phyloP scores from a whole-genome alignment of 805 yeast genomes.

The Barnettozyma sucrosica region DNA sequence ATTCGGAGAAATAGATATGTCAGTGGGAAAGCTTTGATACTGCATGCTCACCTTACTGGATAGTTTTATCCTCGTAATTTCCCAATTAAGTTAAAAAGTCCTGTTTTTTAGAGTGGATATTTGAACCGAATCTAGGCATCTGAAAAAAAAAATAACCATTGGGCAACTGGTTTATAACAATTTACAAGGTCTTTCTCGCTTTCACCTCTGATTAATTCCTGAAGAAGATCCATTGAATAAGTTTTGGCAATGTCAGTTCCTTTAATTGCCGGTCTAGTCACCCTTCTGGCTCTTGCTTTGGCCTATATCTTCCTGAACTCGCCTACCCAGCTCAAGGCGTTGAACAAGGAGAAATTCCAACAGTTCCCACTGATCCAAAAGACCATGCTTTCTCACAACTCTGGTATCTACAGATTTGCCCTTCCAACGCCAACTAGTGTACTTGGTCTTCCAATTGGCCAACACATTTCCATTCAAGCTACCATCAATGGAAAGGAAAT shows the following conservation, averaged over 20 bases:
- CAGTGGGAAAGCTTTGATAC: too few relatives aligned
- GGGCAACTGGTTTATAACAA: background rate
- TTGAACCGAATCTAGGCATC: background rate
- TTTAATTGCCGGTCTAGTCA: conserved; percentile 11
- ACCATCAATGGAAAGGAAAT: conserved; percentile 72
- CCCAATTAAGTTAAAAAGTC: background rate
- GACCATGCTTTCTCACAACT: conserved; percentile 69
- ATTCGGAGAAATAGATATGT: too few relatives aligned
- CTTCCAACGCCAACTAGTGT: conserved; percentile 69
- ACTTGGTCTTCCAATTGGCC: conserved; percentile 90
- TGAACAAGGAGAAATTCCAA: conserved; percentile 62
- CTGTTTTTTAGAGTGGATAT: background rate
- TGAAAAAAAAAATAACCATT: background rate
- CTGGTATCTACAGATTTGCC: conserved; percentile 78
- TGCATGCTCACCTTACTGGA: too few relatives aligned
- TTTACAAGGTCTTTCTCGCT: background rate
- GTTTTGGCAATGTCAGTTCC: background rate
- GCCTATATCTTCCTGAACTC: conserved; percentile 8
- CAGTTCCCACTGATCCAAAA: conserved; percentile 78
- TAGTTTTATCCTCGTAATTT: background rate
- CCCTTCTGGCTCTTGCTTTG: conserved; percentile 12
- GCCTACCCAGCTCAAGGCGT: conserved; percentile 31
- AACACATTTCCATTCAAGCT: conserved; percentile 81
- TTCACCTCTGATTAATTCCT: background rate
- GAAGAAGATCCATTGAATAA: background rate